Evolutionary conservation across 2,329 filamentous ascomycete species (phyloP), one percentile per base, ranked within the genome.

Genomic region (Eutypella sp.): DNA sequence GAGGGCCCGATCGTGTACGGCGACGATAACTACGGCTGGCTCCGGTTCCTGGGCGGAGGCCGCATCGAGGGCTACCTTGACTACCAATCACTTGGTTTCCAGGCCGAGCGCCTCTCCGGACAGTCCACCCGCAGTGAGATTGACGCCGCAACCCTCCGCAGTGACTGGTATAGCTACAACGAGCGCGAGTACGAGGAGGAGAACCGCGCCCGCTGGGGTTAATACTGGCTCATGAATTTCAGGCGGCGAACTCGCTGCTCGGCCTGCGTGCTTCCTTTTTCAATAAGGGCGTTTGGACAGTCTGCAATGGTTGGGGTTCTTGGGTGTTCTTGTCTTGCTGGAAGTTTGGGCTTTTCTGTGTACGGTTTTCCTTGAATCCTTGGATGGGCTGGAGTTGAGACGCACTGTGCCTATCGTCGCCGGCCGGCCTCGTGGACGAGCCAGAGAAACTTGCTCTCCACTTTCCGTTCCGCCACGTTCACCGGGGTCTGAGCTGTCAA

Each of bases 21-120:
- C 2, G 42, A 65, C 9, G 9, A 34, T 3, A 52, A 67, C 25
- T 2, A 37, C 0, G 67, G 67, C 39, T 63, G 52, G 47, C 55
- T 72, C 27, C 56, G 45, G 20, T 72, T 73, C 25, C 44, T 69
- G 1, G 67, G 70, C 4, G 59, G 57, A 24, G 69, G 69, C 3
- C 49, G 51, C 1, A 57, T 73, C 15, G 48, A 64, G 13, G 68
- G 67, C 11, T 19, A 45, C 31, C 4, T 69, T 7, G 55, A 61
- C 11, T 53, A n/a, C n/a, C 52, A 57, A 48, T 15, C 39, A 0
- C 45, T 70, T 7, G 31, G 39, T 0, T 70, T 71, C 27, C 38
- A 48, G 1, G 66, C 56, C 3, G 20, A 40, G 1, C 49, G 66
- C 2, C 0, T 52, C 0, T 41, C 51, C 1, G 57, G 53, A 1